These are phyloP conservation scores for Candida koratica DNA, from an alignment of 805 yeast genomes.

Conservation along the genomic window DNA sequence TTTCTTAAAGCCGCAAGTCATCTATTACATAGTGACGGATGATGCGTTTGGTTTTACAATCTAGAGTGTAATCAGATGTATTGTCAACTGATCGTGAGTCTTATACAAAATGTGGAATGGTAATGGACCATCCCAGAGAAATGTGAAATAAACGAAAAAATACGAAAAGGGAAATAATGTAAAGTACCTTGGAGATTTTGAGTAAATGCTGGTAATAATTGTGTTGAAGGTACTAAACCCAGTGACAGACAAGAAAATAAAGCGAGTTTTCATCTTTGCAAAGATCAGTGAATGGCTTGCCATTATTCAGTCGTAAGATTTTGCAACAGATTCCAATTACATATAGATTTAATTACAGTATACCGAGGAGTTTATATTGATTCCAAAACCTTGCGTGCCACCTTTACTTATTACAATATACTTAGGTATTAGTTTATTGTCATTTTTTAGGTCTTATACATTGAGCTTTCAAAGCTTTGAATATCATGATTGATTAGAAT, in stretches of 20 bases:
- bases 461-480: slow-evolving; percentile 93
- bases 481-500: slow-evolving; percentile 83
- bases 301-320: slow-evolving; percentile 70
- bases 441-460: slow-evolving; percentile 97
- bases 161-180: slow-evolving; percentile 93
- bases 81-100: slow-evolving; percentile 62
- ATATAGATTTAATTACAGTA: too few species aligned
- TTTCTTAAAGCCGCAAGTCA: too few species aligned
- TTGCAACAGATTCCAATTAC: slow-evolving; percentile 77
- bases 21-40: too few species aligned
- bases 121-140: slow-evolving; percentile 42
- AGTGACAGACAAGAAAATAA: slow-evolving; percentile 86
- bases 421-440: slow-evolving; percentile 80
- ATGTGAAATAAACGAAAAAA: slow-evolving; percentile 76
- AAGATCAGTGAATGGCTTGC: slow-evolving; percentile 81
- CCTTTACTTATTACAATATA: slow-evolving; percentile 69
- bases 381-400: slow-evolving; percentile 76
- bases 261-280: slow-evolving; percentile 85
- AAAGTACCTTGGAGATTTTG: slow-evolving; percentile 88
- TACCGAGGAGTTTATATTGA: slow-evolving; percentile 84
- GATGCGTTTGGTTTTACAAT: slow-evolving; percentile 8
- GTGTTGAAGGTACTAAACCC: slow-evolving; percentile 89
- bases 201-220: slow-evolving; percentile 53
- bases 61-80: slow-evolving; percentile 70
- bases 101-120: slow-evolving; percentile 61